Evolutionary conservation across 768 basidiomycete genomes (phyloP), one percentile per base, ranked within the genome.

Genomic region (Tylopilus intermedius): DNA sequence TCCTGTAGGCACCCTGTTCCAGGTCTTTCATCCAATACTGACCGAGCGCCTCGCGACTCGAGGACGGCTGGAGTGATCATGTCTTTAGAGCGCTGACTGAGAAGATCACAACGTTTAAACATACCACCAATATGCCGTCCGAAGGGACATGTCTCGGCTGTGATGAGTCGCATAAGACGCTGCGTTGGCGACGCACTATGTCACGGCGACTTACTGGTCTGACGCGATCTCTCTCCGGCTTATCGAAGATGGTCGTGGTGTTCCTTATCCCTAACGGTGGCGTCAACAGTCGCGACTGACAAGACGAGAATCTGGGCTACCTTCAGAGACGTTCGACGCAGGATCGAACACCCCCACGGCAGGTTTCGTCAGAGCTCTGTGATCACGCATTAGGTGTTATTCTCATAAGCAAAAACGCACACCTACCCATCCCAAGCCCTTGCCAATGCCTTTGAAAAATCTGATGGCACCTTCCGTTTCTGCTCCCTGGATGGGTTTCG

Each of bases 21-120:
- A 98, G 70, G 65, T 97, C 95, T 71, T 84, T 90, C 79, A 98
- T 86, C 95, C 96, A 98, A 61, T 87, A 91, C 70, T 98, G 96
- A 6, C 96, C 96, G 8, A 90, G 72, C 0, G 94, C 91, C 67
- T 96, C 94, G 6, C 94, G 85, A 33, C 81, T 79, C 45, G 89
- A 89, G 71, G 90, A 98, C 0, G 95, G 83, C 91, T 95, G 61
- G 49, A 49, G 49, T 24, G 15, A 30, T 38, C 55, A 38, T 4
- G 35, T 38, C 21, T n/a, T 51, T 21, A 46, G 43, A 49, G 22
- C 26, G 22, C 35, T 24, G 33, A 43, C 11, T 11, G n/a, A 39
- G 13, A 1, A 0, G 10, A 45, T 30, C 5, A 15, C 22, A 27
- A 30, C 24, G 13, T 45, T 22, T 37, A 30, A 11, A 72, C 88